phyloP scores from a whole-genome alignment of 495 filamentous ascomycete species.

The Xylaria nigripes region DNA sequence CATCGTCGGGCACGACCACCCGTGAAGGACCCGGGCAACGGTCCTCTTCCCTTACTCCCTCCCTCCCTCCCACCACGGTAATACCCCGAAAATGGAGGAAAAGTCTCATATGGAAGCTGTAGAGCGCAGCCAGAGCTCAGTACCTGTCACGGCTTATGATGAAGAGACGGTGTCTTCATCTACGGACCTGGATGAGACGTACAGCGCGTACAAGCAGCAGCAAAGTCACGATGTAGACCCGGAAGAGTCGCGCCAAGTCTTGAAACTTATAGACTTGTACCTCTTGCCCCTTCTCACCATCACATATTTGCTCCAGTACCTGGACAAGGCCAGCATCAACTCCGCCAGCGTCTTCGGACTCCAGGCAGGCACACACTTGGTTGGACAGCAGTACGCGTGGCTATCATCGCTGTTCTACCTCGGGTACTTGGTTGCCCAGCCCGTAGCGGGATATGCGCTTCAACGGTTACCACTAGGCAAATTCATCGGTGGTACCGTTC shows the following conservation, averaged over 20 bases:
- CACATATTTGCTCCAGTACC: conserved; percentile 49
- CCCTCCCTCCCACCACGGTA: not conserved
- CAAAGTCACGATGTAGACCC: conserved; percentile 31
- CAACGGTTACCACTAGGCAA: conserved; percentile 49
- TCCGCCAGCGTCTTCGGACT: conserved; percentile 54
- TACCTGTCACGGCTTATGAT: not conserved
- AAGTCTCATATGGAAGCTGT: not conserved
- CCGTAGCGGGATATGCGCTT: conserved; percentile 43
- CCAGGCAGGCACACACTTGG: conserved; percentile 41
- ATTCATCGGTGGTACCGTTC: conserved; percentile 35
- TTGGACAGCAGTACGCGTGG: conserved; percentile 54
- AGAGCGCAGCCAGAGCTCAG: not conserved
- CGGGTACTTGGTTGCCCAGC: conserved; percentile 45
- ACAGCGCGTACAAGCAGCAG: conserved; percentile 36
- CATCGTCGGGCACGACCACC: too few relatives aligned
- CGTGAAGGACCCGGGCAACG: too few relatives aligned
- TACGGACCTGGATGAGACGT: conserved; percentile 38
- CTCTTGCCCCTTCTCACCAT: conserved; percentile 49
- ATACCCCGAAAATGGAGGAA: not conserved
- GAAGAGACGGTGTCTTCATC: conserved; percentile 15
- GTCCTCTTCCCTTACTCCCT: not conserved
- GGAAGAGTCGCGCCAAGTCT: conserved; percentile 40
- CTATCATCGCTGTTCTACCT: conserved; percentile 51
- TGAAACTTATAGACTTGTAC: conserved; percentile 48
- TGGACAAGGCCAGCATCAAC: conserved; percentile 54